These are phyloP conservation scores for Dipteronia sinensis DNA, from an alignment of 345 rosid genomes.

Conservation along the genomic window DNA sequence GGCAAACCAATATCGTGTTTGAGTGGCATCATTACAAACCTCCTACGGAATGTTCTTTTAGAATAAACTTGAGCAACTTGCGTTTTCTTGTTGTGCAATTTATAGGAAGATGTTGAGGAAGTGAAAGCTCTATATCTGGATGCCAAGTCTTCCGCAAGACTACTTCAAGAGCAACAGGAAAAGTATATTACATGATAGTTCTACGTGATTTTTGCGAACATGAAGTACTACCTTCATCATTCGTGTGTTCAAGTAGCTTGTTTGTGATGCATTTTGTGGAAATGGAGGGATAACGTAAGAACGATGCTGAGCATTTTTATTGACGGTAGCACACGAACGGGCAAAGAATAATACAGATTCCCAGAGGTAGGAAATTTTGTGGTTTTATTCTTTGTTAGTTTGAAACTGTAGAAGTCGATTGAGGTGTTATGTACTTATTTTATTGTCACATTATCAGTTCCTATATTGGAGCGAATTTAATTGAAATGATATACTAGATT, in stretches of 20 bases:
- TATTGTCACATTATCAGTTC: too few relatives aligned
- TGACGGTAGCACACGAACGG: background rate
- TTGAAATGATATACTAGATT: too few relatives aligned
- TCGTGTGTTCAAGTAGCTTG: background rate
- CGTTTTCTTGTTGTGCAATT: background rate
- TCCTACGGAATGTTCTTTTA: background rate
- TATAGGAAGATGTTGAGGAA: slow-evolving; percentile 90
- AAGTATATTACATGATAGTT: slow-evolving; percentile 72
- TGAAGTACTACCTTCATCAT: background rate
- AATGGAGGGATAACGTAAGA: background rate
- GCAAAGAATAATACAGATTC: background rate
- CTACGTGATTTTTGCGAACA: background rate
- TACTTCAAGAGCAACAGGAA: slow-evolving; percentile 89
- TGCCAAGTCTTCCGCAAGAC: slow-evolving; percentile 90
- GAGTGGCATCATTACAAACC: background rate
- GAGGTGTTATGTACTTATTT: too few relatives aligned
- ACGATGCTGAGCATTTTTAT: background rate
- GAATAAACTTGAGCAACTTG: background rate
- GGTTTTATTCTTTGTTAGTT: background rate
- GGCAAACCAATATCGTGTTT: background rate
- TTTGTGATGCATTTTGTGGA: background rate
- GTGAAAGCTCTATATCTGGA: slow-evolving; percentile 73
- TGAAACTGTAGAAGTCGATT: too few relatives aligned
- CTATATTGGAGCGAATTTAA: too few relatives aligned
- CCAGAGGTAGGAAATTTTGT: too few relatives aligned